phyloP scores from a whole-genome alignment of 2,329 filamentous ascomycete species.

The Aureobasidium uvarum region DNA sequence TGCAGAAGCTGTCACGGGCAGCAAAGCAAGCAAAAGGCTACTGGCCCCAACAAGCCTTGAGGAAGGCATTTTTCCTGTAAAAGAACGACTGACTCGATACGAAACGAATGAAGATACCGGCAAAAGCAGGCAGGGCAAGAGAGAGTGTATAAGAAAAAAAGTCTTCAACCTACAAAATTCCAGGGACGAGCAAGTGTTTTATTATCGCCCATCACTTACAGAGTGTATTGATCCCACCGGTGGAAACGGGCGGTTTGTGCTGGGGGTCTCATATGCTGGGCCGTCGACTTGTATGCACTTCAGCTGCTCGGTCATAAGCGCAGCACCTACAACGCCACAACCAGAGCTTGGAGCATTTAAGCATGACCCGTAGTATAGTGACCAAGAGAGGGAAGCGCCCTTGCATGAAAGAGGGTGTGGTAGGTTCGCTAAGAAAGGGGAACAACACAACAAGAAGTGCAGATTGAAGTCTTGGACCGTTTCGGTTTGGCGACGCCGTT shows the following conservation, averaged over 20 bases:
- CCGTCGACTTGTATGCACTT: not conserved
- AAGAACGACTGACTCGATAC: not conserved
- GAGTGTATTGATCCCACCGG: conserved; percentile 24
- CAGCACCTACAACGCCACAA: conserved; percentile 2
- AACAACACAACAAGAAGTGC: not conserved
- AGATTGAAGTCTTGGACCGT: conserved; percentile 10
- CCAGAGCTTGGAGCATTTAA: not conserved
- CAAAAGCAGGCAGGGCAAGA: not conserved
- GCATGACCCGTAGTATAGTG: not conserved
- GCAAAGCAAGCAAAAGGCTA: not conserved
- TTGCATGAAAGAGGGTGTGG: conserved; percentile 1
- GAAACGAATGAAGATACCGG: conserved; percentile 5
- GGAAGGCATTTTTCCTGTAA: conserved; percentile 11
- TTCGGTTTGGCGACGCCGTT: not conserved
- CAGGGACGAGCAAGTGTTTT: not conserved
- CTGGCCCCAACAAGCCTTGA: conserved; percentile 5
- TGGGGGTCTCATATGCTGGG: not conserved
- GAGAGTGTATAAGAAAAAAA: not conserved
- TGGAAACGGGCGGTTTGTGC: conserved; percentile 12
- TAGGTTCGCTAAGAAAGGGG: not conserved
- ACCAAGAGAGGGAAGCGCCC: not conserved
- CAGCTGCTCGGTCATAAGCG: conserved; percentile 14
- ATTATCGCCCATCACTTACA: not conserved
- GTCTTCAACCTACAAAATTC: conserved; percentile 8
- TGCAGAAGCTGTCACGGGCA: conserved; percentile 22